Evolutionary conservation across 2,329 filamentous ascomycete genomes (phyloP).

Genomic region (Rhynchosporium agropyri): DNA sequence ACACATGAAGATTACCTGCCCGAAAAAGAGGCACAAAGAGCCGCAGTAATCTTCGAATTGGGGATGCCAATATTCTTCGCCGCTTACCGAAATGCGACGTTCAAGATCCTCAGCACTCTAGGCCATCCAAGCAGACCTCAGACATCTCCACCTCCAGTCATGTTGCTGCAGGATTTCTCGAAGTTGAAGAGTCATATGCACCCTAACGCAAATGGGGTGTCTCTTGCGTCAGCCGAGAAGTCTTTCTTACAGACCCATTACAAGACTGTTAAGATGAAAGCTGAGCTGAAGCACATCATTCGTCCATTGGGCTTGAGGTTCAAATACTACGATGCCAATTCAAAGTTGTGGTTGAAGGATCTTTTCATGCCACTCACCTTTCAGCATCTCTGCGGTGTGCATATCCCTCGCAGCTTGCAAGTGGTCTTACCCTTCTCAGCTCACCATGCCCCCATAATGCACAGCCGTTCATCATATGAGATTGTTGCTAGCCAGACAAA

Average conservation of each 20-base stretch:
- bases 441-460: conserved; percentile 30
- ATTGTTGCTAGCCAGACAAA: conserved; percentile 48
- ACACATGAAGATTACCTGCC: no score
- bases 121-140: no score
- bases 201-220: no score
- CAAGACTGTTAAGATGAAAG: conserved; percentile 38
- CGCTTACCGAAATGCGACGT: no score
- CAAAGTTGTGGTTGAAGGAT: conserved; percentile 38
- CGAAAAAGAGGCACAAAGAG: no score
- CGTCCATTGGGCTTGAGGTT: conserved; percentile 39
- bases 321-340: conserved; percentile 38
- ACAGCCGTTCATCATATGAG: conserved; percentile 45
- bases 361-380: conserved; percentile 38
- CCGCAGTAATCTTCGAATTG: no score
- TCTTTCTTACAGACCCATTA: conserved; percentile 42
- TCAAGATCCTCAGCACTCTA: no score
- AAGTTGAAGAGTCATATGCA: no score
- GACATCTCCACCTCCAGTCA: no score
- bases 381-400: conserved; percentile 42
- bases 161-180: no score
- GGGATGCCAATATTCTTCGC: no score
- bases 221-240: conserved; percentile 41
- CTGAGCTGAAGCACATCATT: conserved; percentile 33
- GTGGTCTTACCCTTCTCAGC: conserved; percentile 28
- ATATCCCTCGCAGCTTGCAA: conserved; percentile 40